phyloP scores from a whole-genome alignment of 306 rosid genomes.

The Citrullus mucosospermus region DNA sequence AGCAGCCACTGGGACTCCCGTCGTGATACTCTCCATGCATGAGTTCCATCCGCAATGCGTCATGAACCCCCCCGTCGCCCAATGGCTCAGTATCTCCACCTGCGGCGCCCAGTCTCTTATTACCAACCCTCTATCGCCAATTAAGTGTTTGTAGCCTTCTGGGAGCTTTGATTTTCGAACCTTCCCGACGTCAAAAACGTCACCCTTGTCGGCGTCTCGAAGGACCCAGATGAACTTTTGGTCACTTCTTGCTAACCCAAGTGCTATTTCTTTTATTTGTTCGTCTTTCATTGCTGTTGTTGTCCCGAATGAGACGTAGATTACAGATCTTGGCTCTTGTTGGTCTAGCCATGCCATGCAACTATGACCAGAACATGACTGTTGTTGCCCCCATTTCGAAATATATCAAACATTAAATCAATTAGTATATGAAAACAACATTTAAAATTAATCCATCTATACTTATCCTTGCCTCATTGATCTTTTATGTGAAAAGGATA shows the following conservation, averaged over 20 bases:
- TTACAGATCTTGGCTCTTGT: slow-evolving; percentile 26
- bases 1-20: slow-evolving; percentile 63
- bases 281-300: slow-evolving; percentile 36
- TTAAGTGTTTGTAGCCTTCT: slow-evolving; percentile 24
- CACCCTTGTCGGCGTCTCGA: slow-evolving; percentile 55
- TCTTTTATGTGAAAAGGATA: too few species aligned
- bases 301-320: slow-evolving; percentile 67
- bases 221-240: slow-evolving; percentile 60
- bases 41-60: slow-evolving; percentile 84
- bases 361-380: not conserved
- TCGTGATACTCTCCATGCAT: slow-evolving; percentile 58
- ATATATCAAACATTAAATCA: not conserved
- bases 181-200: slow-evolving; percentile 2
- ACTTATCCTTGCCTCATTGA: too few species aligned
- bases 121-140: slow-evolving; percentile 20
- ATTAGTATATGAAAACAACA: not conserved
- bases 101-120: slow-evolving; percentile 67
- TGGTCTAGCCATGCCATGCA: slow-evolving; percentile 43
- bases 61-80: slow-evolving; percentile 48
- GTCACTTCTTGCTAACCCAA: slow-evolving; percentile 47
- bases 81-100: slow-evolving; percentile 40
- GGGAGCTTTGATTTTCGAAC: slow-evolving; percentile 22
- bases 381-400: not conserved
- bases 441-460: too few species aligned
- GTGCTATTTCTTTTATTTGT: slow-evolving; percentile 48